phyloP scores from a whole-genome alignment of 345 rosid species.

The Odontarrhena argentea region DNA sequence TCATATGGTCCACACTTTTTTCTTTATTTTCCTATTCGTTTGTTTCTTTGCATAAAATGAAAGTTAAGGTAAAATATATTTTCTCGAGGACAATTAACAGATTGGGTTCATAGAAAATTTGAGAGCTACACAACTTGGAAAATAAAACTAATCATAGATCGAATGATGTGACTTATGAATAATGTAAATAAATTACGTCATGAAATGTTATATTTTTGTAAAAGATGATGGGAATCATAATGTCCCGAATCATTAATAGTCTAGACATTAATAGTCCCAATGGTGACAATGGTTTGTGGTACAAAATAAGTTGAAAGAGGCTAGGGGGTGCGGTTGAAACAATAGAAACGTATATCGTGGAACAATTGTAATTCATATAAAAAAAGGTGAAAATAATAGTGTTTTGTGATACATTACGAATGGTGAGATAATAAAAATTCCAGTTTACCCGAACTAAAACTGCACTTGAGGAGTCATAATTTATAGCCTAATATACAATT shows the following conservation, averaged over 20 bases:
- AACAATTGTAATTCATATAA: no score
- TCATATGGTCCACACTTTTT: slow-evolving; percentile 15
- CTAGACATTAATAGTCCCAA: no score
- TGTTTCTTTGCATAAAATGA: neutral
- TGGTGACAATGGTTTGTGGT: no score
- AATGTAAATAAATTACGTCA: slow-evolving; percentile 8
- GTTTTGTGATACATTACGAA: no score
- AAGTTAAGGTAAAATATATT: neutral
- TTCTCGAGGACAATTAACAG: neutral
- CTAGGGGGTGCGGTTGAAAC: no score
- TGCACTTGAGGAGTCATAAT: no score
- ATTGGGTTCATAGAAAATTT: neutral
- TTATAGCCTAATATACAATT: neutral
- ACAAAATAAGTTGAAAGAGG: no score
- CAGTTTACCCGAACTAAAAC: no score
- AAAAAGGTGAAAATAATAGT: no score
- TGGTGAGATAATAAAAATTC: no score
- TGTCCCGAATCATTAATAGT: neutral
- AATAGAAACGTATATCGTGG: no score
- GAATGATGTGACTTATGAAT: slow-evolving; percentile 19
- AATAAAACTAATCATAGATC: slow-evolving; percentile 19
- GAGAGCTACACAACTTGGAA: slow-evolving; percentile 20
- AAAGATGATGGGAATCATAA: neutral
- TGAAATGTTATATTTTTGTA: neutral
- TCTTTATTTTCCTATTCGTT: neutral